phyloP scores from a whole-genome alignment of 805 yeast genomes.

The Millerozyma acaciae region DNA sequence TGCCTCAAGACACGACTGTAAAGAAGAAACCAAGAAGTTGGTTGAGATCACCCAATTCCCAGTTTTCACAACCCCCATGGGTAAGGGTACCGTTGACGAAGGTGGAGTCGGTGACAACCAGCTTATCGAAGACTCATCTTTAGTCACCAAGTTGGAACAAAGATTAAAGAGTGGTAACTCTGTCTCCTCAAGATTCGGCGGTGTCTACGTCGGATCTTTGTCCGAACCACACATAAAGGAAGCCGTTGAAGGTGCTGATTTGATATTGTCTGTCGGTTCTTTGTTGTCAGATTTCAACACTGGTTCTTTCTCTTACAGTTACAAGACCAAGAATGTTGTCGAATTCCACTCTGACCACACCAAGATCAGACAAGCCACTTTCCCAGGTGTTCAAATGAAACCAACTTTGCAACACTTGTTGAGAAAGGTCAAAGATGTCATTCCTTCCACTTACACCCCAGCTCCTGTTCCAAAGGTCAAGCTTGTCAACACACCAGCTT shows the following conservation, averaged over 20 bases:
- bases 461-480: conserved; percentile 54
- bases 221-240: conserved; percentile 35
- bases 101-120: conserved; percentile 29
- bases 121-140: conserved; percentile 21
- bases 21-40: conserved; percentile 28
- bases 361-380: conserved; percentile 36
- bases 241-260: conserved; percentile 35
- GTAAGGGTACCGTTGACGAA: conserved; percentile 36
- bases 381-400: conserved; percentile 41
- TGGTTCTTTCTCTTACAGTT: conserved; percentile 37
- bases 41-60: conserved; percentile 39
- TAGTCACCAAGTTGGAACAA: conserved; percentile 19
- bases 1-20: conserved; percentile 36
- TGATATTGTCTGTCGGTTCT: conserved; percentile 35
- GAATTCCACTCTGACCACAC: conserved; percentile 42
- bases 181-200: conserved; percentile 31
- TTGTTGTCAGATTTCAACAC: conserved; percentile 40
- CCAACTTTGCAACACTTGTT: conserved; percentile 45
- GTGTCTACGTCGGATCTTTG: conserved; percentile 38
- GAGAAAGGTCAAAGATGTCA: conserved; percentile 29
- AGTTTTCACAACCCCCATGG: conserved; percentile 39
- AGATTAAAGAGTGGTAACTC: conserved; percentile 16
- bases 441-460: conserved; percentile 42
- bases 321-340: conserved; percentile 35
- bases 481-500: conserved; percentile 42